These are phyloP conservation scores for Crotalaria pallida DNA, from an alignment of 306 rosid species.

Conservation along the genomic window DNA sequence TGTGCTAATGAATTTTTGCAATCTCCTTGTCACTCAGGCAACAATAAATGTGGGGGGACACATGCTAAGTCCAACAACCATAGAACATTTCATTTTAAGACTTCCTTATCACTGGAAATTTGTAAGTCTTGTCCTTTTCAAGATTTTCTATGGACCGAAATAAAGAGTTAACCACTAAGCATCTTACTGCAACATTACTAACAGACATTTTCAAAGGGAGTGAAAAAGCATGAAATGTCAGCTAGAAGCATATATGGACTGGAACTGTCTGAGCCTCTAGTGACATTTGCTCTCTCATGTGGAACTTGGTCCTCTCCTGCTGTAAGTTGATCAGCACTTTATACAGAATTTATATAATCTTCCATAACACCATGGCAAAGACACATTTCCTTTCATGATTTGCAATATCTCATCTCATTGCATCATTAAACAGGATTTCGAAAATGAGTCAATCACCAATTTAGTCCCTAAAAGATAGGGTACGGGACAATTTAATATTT, in stretches of 20 bases:
- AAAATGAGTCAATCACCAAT: too few relatives aligned
- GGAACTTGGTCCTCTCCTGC: conserved; percentile 99
- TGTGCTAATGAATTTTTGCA: conserved; percentile 9
- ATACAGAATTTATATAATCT: not conserved
- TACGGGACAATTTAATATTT: too few relatives aligned
- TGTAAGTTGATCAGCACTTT: conserved; percentile 49
- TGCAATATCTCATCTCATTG: not conserved
- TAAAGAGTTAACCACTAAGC: conserved; percentile 6
- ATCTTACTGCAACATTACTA: conserved; percentile 17
- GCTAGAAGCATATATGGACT: conserved; percentile 65
- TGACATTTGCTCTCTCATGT: conserved; percentile 90
- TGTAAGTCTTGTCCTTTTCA: conserved; percentile 56
- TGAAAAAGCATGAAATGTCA: conserved; percentile 59
- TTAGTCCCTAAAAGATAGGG: too few relatives aligned
- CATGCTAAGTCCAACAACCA: conserved; percentile 68
- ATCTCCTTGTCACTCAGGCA: conserved; percentile 50
- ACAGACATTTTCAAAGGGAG: conserved; percentile 62
- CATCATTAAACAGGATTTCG: not conserved
- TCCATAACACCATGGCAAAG: not conserved
- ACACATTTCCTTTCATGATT: not conserved
- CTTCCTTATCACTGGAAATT: conserved; percentile 85
- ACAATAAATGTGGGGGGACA: conserved; percentile 79
- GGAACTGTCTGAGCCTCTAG: conserved; percentile 93
- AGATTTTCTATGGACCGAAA: conserved; percentile 10
- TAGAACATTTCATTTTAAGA: conserved; percentile 89